Base-by-base conservation (phyloP, 2,329 filamentous ascomycete genomes). In the Xylaria sp. region DNA sequence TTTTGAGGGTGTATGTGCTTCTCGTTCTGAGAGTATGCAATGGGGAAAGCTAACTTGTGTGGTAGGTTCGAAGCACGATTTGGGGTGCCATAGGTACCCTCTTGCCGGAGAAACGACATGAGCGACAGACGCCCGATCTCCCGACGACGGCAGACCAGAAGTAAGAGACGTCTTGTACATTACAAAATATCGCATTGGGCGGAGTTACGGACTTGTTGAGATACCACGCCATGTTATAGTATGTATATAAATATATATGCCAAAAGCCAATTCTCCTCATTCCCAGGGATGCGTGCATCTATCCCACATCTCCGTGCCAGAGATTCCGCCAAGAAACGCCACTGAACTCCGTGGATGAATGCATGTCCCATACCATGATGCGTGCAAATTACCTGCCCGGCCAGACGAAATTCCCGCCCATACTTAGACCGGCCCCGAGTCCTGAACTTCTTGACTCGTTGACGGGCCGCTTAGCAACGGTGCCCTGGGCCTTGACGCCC, bases 401-500 rank as follows among this genome's bases (percentile, higher is more conserved):
- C 86, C 87, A 89, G 31, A 87, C 86, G 77, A 89, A 87, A 68
- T 85, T 87, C 22, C 83, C 82, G 9, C 86, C 85, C 81, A 88
- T 87, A 13, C 85, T 81, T 61, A 88, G 75, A 4, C 86, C 84
- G 7, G 82, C 79, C 4, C 84, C 83, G 42, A 86, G 70, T 0
- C 81, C 81, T 0, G 81, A 74, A 10, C 79, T 73, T 58, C 85
- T 78, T 17, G 87, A 84, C 78, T 93, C 90, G 75, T 94, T 94
- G 36, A 93, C 90, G 0, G 92, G 92, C 71, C 92, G 82, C 82
- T 94, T 94, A 7, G 91, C 90, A 11, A 95, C 91, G 38, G 88
- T 88, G 20, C 92, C 92, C 76, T 94, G 92, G 9, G 88, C 86
- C 64, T 84, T 90, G 5, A 98, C 95, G 0, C 93, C 94, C 38